Evolutionary conservation across 1,284 basidiomycete species (phyloP), one percentile per base, ranked within the genome.

Genomic region (Puccinia brachypodii): DNA sequence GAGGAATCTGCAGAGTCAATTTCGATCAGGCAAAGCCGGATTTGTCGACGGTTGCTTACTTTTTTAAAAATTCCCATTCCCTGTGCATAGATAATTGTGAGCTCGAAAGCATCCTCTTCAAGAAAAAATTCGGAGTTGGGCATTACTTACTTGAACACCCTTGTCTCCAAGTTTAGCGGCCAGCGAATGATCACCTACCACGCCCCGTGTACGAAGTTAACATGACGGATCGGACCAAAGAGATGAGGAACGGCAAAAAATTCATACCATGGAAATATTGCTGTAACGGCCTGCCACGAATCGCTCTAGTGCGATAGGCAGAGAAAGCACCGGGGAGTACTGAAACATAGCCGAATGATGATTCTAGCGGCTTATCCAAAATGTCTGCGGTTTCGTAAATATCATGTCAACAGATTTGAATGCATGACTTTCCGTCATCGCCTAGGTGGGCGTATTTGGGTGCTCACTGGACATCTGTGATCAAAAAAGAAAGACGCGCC

Each of bases 31-130:
- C 22, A 28, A 33, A 66, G 16, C 11, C 2, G 62, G 40, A 28
- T 66, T 14, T 19, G 40, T 1, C 31, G 82, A 58, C 4, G 16
- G 80, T 82, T 83, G 86, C 87, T 86, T 84, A 86, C 87, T 81
- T 89, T 89, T 68, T 93, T 96, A 88, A 98, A 98, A 85, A 99
- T 99, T 87, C 93, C 92, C 96, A 98, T 98, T 44, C 95, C 94
- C 84, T 79, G 16, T 40, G 22, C 38, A 58, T 16, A 4, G 28
- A 42, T 25, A 19, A 11, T 16, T 2, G 31, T 28, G 9, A n/a
- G 56, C 22, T 14, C 25, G 14, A 40, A 25, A 62, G 28, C 33
- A 76, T 31, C 22, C 56, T 36, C 4, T 36, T 62, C 13, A 76
- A 40, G 11, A 25, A 25, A 62, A 6, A 53, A 11, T 62, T 6